phyloP scores from a whole-genome alignment of 202 grass and related monocot genomes.

The Digitaria exilis region DNA sequence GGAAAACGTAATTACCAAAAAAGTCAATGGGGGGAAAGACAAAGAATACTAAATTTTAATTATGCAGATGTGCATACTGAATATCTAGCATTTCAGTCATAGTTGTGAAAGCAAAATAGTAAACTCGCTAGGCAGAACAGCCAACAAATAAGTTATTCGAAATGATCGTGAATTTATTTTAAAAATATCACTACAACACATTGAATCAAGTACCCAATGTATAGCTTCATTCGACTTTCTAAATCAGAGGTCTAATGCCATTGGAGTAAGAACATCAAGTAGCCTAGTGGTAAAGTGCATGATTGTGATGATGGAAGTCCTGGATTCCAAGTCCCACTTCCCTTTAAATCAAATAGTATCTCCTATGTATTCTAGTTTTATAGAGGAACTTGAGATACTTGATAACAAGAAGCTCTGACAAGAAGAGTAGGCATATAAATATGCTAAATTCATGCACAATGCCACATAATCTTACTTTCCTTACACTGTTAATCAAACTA shows the following conservation, averaged over 20 bases:
- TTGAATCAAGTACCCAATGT: background rate
- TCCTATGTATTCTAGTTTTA: no score
- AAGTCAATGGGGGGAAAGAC: constrained; percentile 22
- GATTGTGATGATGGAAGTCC: background rate
- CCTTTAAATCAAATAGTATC: background rate
- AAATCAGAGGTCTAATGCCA: background rate
- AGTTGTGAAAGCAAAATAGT: constrained; percentile 27
- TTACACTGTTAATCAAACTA: background rate
- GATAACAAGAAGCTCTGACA: constrained; percentile 1
- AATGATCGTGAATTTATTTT: background rate
- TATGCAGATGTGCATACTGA: background rate
- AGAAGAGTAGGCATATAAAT: background rate
- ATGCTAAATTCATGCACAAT: background rate
- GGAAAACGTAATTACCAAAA: constrained; percentile 18
- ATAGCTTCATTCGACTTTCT: background rate
- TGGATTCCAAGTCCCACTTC: background rate
- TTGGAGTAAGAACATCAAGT: background rate
- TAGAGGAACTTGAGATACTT: background rate
- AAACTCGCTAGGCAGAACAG: background rate
- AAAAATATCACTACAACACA: background rate
- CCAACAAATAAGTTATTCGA: background rate
- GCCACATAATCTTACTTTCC: background rate
- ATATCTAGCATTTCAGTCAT: constrained; percentile 16
- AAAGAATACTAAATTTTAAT: background rate
- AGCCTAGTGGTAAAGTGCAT: background rate